Percentiles rank a stretch among this genome's conserved stretches.
Evolutionary conservation across 1,284 basidiomycete species (phyloP).

Genomic region (Porodaedalea pini): DNA sequence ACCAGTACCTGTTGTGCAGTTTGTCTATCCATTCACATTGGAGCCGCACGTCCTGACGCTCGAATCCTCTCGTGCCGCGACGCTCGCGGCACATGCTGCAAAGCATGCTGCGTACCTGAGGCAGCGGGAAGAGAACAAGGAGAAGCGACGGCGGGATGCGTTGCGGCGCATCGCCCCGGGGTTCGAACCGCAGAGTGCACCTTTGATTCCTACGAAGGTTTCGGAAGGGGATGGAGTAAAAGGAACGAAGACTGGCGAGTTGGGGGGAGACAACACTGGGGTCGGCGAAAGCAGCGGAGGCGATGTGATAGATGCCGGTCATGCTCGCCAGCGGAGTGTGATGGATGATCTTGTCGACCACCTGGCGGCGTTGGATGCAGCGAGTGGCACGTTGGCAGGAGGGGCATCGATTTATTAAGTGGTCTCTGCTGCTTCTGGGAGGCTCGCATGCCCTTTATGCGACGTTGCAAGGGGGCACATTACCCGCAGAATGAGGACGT

Average conservation of each 20-base stretch:
- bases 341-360: slow-evolving; percentile 82
- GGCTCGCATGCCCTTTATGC: background rate
- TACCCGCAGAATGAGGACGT: too few relatives aligned
- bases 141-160: slow-evolving; percentile 71
- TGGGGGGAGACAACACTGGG: slow-evolving; percentile 17
- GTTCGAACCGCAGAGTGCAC: slow-evolving; percentile 57
- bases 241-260: slow-evolving; percentile 15
- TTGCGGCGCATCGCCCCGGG: slow-evolving; percentile 71
- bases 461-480: too few relatives aligned
- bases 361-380: slow-evolving; percentile 61
- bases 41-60: slow-evolving; percentile 79
- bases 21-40: slow-evolving; percentile 90
- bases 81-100: slow-evolving; percentile 60
- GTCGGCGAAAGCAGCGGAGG: slow-evolving; percentile 1
- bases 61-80: slow-evolving; percentile 63
- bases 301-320: slow-evolving; percentile 18
- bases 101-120: slow-evolving; percentile 68
- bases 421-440: background rate
- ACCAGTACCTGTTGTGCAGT: slow-evolving; percentile 46
- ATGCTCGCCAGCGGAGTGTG: slow-evolving; percentile 44
- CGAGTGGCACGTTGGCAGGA: background rate
- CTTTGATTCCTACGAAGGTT: slow-evolving; percentile 53
- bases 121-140: slow-evolving; percentile 73
- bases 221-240: slow-evolving; percentile 2
- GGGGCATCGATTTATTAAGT: too few relatives aligned